A percentile compares a stretch with the other conserved stretches of the same genome.
phyloP scores from a whole-genome alignment of 139 green algal species.

The Auxenochlorella pyrenoidosa region DNA sequence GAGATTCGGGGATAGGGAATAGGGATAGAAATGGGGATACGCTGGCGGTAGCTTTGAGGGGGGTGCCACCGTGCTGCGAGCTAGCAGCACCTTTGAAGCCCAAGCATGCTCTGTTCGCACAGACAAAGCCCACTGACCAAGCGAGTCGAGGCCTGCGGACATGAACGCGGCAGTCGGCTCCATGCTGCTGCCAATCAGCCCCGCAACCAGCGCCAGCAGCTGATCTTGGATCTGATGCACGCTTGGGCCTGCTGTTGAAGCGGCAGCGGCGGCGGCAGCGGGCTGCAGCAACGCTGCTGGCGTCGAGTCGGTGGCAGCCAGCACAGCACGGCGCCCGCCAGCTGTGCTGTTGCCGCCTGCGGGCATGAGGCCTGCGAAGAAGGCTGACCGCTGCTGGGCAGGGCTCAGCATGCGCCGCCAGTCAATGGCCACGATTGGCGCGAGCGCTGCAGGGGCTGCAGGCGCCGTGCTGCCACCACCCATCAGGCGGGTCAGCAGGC shows the following conservation, averaged over 20 bases:
- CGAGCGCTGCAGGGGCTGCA: background rate
- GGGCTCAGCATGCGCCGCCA: conserved; percentile 30
- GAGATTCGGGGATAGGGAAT: background rate
- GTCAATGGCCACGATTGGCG: conserved; percentile 12
- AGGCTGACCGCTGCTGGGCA: background rate
- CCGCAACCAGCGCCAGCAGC: background rate
- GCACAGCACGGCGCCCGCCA: background rate
- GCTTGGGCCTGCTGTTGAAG: background rate
- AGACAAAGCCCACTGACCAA: conserved; percentile 47
- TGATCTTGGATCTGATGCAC: background rate
- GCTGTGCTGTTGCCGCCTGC: background rate
- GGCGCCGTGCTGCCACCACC: background rate
- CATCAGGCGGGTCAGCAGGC: conserved; percentile 59
- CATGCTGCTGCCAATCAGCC: background rate
- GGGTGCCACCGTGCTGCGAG: too few species aligned
- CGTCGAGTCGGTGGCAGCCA: background rate
- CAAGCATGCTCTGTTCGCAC: too few species aligned
- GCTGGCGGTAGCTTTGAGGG: too few species aligned
- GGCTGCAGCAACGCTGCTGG: background rate
- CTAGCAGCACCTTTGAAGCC: too few species aligned
- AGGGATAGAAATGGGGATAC: background rate
- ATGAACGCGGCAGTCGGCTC: conserved; percentile 39
- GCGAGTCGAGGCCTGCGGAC: conserved; percentile 64
- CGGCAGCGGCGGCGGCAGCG: background rate
- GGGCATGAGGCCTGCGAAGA: background rate